Base-by-base conservation (phyloP, 441 rosid genomes). In the Euphorbia celastroides region DNA sequence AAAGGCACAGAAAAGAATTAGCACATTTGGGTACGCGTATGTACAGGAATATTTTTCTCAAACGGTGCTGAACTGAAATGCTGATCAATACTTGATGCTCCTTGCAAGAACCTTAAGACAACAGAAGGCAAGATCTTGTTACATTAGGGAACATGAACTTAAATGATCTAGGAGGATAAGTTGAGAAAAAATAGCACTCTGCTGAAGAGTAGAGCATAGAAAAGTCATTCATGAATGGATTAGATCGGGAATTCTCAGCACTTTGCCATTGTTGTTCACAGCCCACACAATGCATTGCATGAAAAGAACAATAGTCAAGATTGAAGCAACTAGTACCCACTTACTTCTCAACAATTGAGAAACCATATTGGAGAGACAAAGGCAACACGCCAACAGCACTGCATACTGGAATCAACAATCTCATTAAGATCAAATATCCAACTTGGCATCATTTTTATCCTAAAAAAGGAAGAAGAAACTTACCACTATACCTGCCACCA, bases 401-500 rank as follows among this genome's bases (percentile, higher is more conserved):
- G 89, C 96, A 93, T 77, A 93, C 99, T 93, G 90, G 77, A 76
- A 70, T 48, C 68, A 71, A 62, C 58, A 62, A 32, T 75, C 65
- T 30, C 70, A 61, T 65, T 72, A 62, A 46, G 57, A 74, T 65
- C 42, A 67, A 65, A 56, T 14, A 65, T 46, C 44, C 71, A 38
- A 72, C 52, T 38, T 27, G 44, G 54, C 19, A 64, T 20, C 60
- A 72, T 65, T 2, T 34, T 48, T 38, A 20, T 71, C 56, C 52
- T 28, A 70, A 28, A 77, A 52, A 65, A 66, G 58, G 36, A 38
- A n/a, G 72, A 34, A 4, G 38, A 64, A 67, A 65, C 82, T 74
- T 82, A 93, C 97, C 99, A 75, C 99, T 91, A 70, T 91, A 91
- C n/a, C 99, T 82, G 72, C 99, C 99, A 69, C 99, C 97, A 72